Conservation (phyloP, 352 stramenopile genomes). For the Phytophthora crassamura region DNA sequence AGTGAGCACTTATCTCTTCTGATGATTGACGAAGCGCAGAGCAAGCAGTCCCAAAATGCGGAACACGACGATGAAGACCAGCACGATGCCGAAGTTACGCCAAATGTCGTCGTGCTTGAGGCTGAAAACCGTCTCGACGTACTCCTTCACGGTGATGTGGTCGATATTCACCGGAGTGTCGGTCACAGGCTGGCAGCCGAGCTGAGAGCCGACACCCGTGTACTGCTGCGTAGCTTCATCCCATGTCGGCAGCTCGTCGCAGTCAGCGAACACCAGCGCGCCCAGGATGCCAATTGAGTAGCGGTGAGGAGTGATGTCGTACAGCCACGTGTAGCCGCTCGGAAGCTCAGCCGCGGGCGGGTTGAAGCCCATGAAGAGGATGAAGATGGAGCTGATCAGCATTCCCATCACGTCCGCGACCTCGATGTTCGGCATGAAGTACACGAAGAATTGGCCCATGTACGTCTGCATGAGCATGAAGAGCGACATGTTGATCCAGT, state of each 20-base stretch:
- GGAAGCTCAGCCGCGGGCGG: slow-evolving; percentile 51
- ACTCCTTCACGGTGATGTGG: slow-evolving; percentile 45
- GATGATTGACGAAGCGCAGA: slow-evolving; percentile 53
- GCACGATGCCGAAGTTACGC: slow-evolving; percentile 39
- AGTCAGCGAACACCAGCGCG: slow-evolving; percentile 28
- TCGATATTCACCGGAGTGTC: slow-evolving; percentile 19
- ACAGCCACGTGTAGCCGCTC: slow-evolving; percentile 55
- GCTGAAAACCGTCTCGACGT: slow-evolving; percentile 45
- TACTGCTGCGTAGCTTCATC: slow-evolving; percentile 14
- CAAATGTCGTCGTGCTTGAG: slow-evolving; percentile 52
- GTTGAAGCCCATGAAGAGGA: slow-evolving; percentile 61
- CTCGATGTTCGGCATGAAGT: slow-evolving; percentile 41
- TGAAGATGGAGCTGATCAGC: slow-evolving; percentile 55
- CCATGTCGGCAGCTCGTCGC: slow-evolving; percentile 27
- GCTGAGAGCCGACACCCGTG: slow-evolving; percentile 12
- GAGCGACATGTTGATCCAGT: slow-evolving; percentile 51
- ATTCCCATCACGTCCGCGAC: slow-evolving; percentile 36
- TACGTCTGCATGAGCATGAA: slow-evolving; percentile 54
- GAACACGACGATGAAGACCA: slow-evolving; percentile 45
- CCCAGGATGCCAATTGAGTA: slow-evolving; percentile 32
- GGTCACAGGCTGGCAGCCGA: slow-evolving; percentile 27
- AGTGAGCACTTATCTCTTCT: slow-evolving; percentile 30
- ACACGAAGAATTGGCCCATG: slow-evolving; percentile 49
- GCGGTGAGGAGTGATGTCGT: slow-evolving; percentile 25
- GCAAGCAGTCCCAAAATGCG: slow-evolving; percentile 40